Conservation (phyloP, 1,284 basidiomycete genomes). For the Cryptococcus hybrid region DNA sequence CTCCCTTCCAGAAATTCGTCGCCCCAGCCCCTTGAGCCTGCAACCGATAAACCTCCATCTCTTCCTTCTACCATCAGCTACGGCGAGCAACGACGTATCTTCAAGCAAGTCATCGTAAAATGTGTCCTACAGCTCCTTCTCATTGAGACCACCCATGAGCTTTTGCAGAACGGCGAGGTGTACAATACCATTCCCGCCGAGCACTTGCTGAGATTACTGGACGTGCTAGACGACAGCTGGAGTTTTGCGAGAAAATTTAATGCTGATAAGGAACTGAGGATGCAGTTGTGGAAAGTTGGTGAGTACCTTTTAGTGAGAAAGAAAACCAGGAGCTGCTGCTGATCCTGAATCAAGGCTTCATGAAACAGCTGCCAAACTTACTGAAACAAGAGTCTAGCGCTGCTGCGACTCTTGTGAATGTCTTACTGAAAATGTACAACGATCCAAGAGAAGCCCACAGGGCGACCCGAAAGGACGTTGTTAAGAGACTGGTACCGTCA, state of each 20-base stretch:
- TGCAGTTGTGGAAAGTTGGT: slow-evolving; percentile 99
- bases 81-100: slow-evolving; percentile 76
- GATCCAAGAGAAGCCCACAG: slow-evolving; percentile 85
- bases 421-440: slow-evolving; percentile 90
- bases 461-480: slow-evolving; percentile 74
- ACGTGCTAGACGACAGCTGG: slow-evolving; percentile 93
- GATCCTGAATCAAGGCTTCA: slow-evolving; percentile 68
- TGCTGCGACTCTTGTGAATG: slow-evolving; percentile 90
- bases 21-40: slow-evolving; percentile 42
- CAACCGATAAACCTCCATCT: slow-evolving; percentile 23
- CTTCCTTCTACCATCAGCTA: slow-evolving; percentile 37
- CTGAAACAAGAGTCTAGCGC: slow-evolving; percentile 98
- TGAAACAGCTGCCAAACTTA: slow-evolving; percentile 98
- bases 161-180: slow-evolving; percentile 87
- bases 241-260: slow-evolving; percentile 97
- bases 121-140: slow-evolving; percentile 95
- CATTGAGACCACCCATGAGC: slow-evolving; percentile 96
- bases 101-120: slow-evolving; percentile 99
- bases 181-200: slow-evolving; percentile 93
- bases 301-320: slow-evolving; percentile 46
- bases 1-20: slow-evolving; percentile 48
- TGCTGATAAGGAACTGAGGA: slow-evolving; percentile 95
- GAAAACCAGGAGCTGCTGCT: neutral
- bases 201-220: slow-evolving; percentile 88
- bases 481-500: slow-evolving; percentile 86